Evolutionary conservation across 2,329 filamentous ascomycete species (phyloP).

Genomic region (Xylariaceae sp.): DNA sequence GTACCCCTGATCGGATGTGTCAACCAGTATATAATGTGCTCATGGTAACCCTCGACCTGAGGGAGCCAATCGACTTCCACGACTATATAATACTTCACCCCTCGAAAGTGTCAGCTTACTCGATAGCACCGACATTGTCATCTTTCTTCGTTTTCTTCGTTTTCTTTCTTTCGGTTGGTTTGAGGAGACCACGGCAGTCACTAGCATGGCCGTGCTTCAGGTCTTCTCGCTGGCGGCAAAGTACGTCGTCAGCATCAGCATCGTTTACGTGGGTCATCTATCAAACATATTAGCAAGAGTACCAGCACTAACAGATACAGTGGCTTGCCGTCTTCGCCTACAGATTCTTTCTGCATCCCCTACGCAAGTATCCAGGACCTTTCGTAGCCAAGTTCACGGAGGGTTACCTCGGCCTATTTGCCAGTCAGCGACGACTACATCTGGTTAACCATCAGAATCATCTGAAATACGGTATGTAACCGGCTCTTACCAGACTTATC

Average conservation of each 20-base stretch:
- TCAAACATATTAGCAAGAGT: background rate
- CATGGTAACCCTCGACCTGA: too few relatives aligned
- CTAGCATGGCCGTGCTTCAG: background rate
- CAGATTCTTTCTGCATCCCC: slow-evolving; percentile 14
- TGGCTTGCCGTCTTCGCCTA: slow-evolving; percentile 13
- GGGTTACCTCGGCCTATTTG: slow-evolving; percentile 16
- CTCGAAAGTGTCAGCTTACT: too few relatives aligned
- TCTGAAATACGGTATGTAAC: slow-evolving; percentile 18
- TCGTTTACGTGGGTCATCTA: background rate
- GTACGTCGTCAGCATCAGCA: background rate
- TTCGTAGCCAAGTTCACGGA: slow-evolving; percentile 16
- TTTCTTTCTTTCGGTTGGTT: too few relatives aligned
- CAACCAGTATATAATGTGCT: too few relatives aligned
- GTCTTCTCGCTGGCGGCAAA: background rate
- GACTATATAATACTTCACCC: too few relatives aligned
- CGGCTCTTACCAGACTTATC: background rate
- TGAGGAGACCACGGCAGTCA: background rate
- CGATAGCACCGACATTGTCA: background rate
- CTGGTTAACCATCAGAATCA: slow-evolving; percentile 14
- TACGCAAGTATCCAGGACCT: slow-evolving; percentile 18
- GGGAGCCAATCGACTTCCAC: too few relatives aligned
- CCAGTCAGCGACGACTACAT: slow-evolving; percentile 11
- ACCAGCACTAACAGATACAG: background rate
- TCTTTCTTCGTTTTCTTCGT: background rate
- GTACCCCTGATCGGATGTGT: too few relatives aligned